Base-by-base conservation (phyloP, 2,329 filamentous ascomycete species). In the Cladosporium sp. region DNA sequence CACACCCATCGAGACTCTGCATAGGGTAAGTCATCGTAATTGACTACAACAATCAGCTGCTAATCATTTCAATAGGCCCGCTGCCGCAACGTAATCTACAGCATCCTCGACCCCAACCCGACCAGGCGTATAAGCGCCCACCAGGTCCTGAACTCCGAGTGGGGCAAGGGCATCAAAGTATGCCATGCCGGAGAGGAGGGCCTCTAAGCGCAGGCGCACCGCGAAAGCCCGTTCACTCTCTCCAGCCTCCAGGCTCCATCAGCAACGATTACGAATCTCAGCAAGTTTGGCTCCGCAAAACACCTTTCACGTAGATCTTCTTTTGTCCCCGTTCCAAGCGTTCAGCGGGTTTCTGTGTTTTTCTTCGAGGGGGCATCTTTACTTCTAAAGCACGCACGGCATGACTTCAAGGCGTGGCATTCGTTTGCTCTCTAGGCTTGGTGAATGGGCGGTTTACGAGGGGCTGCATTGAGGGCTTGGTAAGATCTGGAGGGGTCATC, bases 71-170 rank as follows among this genome's bases (percentile, higher is more conserved):
- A 16, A 13, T 60, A 97, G 92, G 91, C 91, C 61, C 89, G 92
- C 63, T 98, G 93, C 73, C 87, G 93, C 57, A 98, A 98, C 64
- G 93, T 98, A 64, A 96, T 98, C 68, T 98, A 98, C 74, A 97
- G 91, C 18, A 95, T 98, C 59, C 80, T 98, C 43, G 93, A 98
- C 67, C 93, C 93, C 31, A 96, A 95, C 68, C 90, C 93, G 22
- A 82, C 82, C 53, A 86, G 93, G 59, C 89, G 93, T 62, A 92
- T 98, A 68, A 96, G 90, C 31, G 92, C 93, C 54, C 92, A 91
- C 38, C 93, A 98, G 74, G 89, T 97, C 53, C 83, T 98, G 65
- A 95, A 95, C 72, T 97, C 92, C 4, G 93, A 98, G 75, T 98
- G 93, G 93, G 90, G 93, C 61, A 88, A 93, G 62, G 92, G 96